These are phyloP conservation scores for Magnusiomyces ingens DNA, from an alignment of 1,139 yeast species.

Conservation along the genomic window DNA sequence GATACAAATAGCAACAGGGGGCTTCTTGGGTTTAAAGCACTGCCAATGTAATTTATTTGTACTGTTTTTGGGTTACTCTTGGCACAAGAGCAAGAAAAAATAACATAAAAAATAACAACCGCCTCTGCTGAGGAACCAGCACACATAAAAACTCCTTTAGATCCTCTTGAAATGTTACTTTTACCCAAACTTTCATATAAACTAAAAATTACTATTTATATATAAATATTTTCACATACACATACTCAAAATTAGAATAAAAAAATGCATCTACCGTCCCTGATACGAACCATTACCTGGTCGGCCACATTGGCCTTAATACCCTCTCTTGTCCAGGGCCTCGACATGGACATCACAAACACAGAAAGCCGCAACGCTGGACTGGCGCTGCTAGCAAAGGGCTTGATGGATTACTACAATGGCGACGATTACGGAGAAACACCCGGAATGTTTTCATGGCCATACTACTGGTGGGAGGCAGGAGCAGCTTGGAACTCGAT, in stretches of 20 bases:
- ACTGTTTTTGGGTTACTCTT: too few species aligned
- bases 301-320: not conserved
- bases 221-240: too few species aligned
- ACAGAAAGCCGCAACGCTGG: constrained; percentile 33
- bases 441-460: constrained; percentile 67
- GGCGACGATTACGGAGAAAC: constrained; percentile 53
- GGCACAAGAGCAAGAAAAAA: too few species aligned
- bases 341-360: constrained; percentile 21
- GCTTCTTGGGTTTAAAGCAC: too few species aligned
- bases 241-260: not conserved
- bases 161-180: too few species aligned
- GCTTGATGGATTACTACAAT: constrained; percentile 77
- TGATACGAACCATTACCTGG: not conserved
- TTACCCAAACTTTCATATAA: not conserved
- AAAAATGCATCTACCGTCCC: not conserved
- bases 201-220: not conserved
- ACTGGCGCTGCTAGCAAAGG: constrained; percentile 52
- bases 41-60: too few species aligned
- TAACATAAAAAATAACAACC: too few species aligned
- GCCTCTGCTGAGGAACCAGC: too few species aligned
- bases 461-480: constrained; percentile 94
- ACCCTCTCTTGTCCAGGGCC: not conserved
- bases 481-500: constrained; percentile 83
- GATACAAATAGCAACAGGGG: too few species aligned
- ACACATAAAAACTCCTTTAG: too few species aligned